These are phyloP conservation scores for Pythium sukuiense DNA, from an alignment of 352 stramenopile species.

Conservation along the genomic window DNA sequence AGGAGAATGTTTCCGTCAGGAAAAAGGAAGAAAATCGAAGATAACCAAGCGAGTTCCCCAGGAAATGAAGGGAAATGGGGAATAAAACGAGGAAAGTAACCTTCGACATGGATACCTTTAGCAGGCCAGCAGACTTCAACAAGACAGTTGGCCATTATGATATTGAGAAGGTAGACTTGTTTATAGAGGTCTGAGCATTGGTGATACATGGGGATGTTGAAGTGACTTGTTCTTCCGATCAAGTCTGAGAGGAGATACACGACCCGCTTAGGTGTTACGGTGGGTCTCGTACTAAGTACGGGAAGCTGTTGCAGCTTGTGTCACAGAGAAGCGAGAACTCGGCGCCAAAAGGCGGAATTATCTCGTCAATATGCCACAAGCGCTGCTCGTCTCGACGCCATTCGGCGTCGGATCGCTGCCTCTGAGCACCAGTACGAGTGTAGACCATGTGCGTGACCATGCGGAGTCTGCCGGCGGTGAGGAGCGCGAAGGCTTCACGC, in stretches of 20 bases:
- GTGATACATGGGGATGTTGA: conserved; percentile 10
- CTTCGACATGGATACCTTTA: conserved; percentile 21
- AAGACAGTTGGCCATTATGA: conserved; percentile 11
- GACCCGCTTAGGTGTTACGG: neutral
- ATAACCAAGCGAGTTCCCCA: neutral
- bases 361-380: conserved; percentile 13
- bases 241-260: conserved; percentile 16
- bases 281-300: conserved; percentile 13
- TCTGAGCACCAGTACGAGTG: conserved; percentile 4
- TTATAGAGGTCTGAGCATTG: no score
- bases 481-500: conserved; percentile 43
- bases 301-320: conserved; percentile 7
- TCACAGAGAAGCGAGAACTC: conserved; percentile 1
- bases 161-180: neutral
- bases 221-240: conserved; percentile 25
- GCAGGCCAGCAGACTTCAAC: conserved; percentile 22
- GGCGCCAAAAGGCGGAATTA: neutral
- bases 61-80: neutral
- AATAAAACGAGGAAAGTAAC: neutral
- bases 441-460: conserved; percentile 13
- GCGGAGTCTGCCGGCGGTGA: conserved; percentile 14
- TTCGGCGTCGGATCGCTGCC: conserved; percentile 69
- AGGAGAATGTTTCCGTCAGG: neutral
- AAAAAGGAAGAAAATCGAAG: neutral
- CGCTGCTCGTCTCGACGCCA: conserved; percentile 55